Percentiles rank a stretch among this genome's conserved stretches.
phyloP scores from a whole-genome alignment of 805 yeast species.

The Wickerhamomyces chaumierensis region DNA sequence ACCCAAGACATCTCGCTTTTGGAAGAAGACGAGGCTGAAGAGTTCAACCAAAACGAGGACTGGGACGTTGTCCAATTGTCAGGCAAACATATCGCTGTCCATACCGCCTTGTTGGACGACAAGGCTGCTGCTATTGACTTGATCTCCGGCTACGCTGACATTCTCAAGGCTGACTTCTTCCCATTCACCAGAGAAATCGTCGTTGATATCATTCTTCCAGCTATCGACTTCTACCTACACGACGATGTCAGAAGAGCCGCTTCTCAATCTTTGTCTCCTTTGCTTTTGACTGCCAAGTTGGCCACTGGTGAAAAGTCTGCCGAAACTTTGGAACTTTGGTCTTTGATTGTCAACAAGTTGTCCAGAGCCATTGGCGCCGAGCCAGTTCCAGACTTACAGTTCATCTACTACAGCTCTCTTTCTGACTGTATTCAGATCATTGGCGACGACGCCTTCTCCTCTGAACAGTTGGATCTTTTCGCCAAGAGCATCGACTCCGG shows the following conservation, averaged over 20 bases:
- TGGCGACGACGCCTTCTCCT: constrained; percentile 51
- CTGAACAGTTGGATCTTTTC: constrained; percentile 41
- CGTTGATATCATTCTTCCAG: constrained; percentile 73
- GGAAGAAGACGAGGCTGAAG: constrained; percentile 83
- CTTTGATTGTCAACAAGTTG: constrained; percentile 53
- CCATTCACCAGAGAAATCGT: constrained; percentile 76
- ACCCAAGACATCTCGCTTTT: constrained; percentile 81
- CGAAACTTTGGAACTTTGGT: constrained; percentile 63
- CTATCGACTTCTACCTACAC: constrained; percentile 81
- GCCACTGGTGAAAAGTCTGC: constrained; percentile 40
- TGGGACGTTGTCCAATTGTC: constrained; percentile 90
- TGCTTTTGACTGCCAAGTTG: constrained; percentile 49
- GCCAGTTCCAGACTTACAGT: constrained; percentile 73
- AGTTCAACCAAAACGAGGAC: constrained; percentile 73
- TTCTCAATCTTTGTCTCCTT: constrained; percentile 70
- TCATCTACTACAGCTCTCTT: constrained; percentile 66
- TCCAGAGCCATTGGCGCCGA: constrained; percentile 61
- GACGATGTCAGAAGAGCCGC: constrained; percentile 93
- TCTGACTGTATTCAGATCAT: constrained; percentile 54
- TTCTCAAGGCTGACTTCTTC: constrained; percentile 70
- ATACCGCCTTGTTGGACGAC: constrained; percentile 89
- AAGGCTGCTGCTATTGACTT: constrained; percentile 89
- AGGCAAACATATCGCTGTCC: constrained; percentile 91
- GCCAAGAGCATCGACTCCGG: constrained; percentile 50
- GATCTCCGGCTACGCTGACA: constrained; percentile 72